Conservation (phyloP, 257 asterid species). For the Ilex aquifolium region DNA sequence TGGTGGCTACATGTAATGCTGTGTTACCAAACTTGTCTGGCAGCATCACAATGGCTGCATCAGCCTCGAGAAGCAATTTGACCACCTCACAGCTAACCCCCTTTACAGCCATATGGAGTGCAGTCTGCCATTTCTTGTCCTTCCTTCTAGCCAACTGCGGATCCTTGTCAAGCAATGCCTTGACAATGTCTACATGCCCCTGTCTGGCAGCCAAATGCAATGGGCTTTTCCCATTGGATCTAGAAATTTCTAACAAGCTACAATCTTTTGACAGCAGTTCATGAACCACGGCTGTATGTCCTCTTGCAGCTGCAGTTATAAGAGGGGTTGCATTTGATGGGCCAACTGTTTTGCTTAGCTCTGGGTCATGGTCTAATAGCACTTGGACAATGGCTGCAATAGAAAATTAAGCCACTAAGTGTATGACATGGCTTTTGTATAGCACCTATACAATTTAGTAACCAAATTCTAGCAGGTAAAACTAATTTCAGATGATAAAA, state of each 20-base stretch:
- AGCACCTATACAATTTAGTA: too few relatives aligned
- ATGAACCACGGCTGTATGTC: slow-evolving; percentile 40
- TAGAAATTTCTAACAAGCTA: slow-evolving; percentile 40
- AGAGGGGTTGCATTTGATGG: slow-evolving; percentile 54
- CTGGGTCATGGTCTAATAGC: slow-evolving; percentile 41
- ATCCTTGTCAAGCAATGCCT: slow-evolving; percentile 47
- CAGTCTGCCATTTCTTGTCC: slow-evolving; percentile 57
- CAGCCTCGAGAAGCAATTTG: slow-evolving; percentile 41
- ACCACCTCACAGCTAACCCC: slow-evolving; percentile 49
- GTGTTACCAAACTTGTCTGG: slow-evolving; percentile 45
- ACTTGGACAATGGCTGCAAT: slow-evolving; percentile 41
- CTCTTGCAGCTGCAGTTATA: slow-evolving; percentile 51
- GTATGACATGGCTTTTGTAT: background rate
- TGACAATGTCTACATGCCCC: slow-evolving; percentile 46
- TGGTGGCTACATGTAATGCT: slow-evolving; percentile 44
- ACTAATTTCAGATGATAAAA: background rate
- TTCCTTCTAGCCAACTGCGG: slow-evolving; percentile 47
- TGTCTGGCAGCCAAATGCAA: slow-evolving; percentile 55
- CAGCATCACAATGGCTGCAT: slow-evolving; percentile 53
- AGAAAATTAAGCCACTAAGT: background rate
- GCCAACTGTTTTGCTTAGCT: slow-evolving; percentile 46
- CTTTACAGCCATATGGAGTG: slow-evolving; percentile 56
- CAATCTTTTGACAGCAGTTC: slow-evolving; percentile 40
- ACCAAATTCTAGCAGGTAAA: too few relatives aligned
- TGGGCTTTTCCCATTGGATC: slow-evolving; percentile 49